Conservation (phyloP, 345 rosid genomes). For the Jatropha curcas region DNA sequence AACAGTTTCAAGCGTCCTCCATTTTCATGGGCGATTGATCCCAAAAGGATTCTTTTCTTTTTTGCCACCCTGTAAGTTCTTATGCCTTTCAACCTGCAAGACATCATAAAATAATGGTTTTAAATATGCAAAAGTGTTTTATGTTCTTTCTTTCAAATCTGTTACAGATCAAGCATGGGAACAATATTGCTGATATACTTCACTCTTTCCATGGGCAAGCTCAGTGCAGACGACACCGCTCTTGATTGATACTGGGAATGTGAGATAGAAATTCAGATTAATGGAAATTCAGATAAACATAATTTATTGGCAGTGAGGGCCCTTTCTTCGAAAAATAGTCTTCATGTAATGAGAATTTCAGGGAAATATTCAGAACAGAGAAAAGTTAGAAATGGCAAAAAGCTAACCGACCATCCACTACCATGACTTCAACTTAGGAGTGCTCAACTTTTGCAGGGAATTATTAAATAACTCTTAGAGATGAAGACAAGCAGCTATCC, state of each 20-base stretch:
- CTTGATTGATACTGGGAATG: slow-evolving; percentile 37
- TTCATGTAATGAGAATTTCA: slow-evolving; percentile 20
- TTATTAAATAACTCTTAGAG: slow-evolving; percentile 13
- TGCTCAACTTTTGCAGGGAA: slow-evolving; percentile 6
- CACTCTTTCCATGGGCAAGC: slow-evolving; percentile 66
- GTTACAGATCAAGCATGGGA: slow-evolving; percentile 89
- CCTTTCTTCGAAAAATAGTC: neutral
- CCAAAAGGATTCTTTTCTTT: slow-evolving; percentile 78
- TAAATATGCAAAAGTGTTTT: neutral
- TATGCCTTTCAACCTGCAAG: neutral
- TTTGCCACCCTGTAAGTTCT: slow-evolving; percentile 87
- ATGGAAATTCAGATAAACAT: slow-evolving; percentile 13
- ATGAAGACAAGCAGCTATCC: slow-evolving; percentile 40
- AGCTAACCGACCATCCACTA: slow-evolving; percentile 23
- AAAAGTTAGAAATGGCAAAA: slow-evolving; percentile 26
- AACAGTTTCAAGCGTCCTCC: slow-evolving; percentile 68
- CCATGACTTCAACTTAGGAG: neutral
- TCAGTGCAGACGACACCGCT: slow-evolving; percentile 31
- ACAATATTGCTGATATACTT: slow-evolving; percentile 86
- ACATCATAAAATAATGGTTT: neutral
- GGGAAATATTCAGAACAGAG: slow-evolving; percentile 15
- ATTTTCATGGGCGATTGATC: slow-evolving; percentile 67
- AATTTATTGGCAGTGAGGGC: slow-evolving; percentile 3
- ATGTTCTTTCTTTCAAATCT: slow-evolving; percentile 5
- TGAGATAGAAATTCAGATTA: slow-evolving; percentile 13